phyloP scores from a whole-genome alignment of 129 eudicot species.

The Artemisia tridentata region DNA sequence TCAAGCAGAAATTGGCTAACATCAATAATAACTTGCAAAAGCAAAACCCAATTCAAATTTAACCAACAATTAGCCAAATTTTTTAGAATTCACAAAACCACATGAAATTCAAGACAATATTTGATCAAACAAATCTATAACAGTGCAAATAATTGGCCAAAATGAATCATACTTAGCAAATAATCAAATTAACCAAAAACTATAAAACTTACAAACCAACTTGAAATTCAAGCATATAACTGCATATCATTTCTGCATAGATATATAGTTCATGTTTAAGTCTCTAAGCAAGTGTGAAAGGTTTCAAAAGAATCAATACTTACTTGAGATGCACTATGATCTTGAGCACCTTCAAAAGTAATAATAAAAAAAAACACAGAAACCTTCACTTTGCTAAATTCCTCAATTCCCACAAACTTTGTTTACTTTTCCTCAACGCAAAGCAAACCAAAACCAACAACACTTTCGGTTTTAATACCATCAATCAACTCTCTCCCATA shows the following conservation, averaged over 20 bases:
- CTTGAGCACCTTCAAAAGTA: conserved; percentile 24
- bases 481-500: conserved; percentile 1
- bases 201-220: not conserved
- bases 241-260: not conserved
- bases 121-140: not conserved
- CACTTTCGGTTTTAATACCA: conserved; percentile 30
- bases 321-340: conserved; percentile 26
- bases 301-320: conserved; percentile 33
- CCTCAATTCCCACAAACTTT: conserved; percentile 30
- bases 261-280: not conserved
- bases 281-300: conserved; percentile 18
- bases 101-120: not conserved
- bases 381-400: conserved; percentile 33
- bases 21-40: conserved; percentile 2
- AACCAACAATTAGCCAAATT: not conserved
- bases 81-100: not conserved
- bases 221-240: conserved; percentile 14
- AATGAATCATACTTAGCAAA: not conserved
- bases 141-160: not conserved
- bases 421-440: conserved; percentile 34
- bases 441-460: conserved; percentile 30
- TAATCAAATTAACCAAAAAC: not conserved
- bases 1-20: conserved; percentile 2
- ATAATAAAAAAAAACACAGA: not conserved
- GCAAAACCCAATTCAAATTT: conserved; percentile 4